A percentile compares a stretch with the other conserved stretches of the same genome.
Conservation (phyloP, 208 protist genomes). For the Histomonas meleagridis region DNA sequence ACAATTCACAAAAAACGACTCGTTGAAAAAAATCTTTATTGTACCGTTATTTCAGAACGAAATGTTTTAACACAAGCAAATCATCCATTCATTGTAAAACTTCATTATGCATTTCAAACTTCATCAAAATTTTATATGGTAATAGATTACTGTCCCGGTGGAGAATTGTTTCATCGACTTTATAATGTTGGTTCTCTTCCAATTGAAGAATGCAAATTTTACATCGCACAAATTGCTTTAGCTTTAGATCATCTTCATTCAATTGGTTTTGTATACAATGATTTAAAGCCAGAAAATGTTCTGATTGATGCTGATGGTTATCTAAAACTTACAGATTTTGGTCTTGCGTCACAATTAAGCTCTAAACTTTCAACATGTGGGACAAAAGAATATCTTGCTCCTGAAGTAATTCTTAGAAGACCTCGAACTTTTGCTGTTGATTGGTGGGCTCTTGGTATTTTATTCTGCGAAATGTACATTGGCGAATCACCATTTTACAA, state of each 20-base stretch:
- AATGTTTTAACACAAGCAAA: neutral
- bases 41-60: neutral
- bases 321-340: neutral
- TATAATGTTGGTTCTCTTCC: neutral
- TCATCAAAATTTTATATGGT: neutral
- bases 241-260: neutral
- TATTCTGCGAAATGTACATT: constrained; percentile 64
- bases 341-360: neutral
- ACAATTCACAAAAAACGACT: neutral
- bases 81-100: constrained; percentile 11
- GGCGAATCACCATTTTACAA: constrained; percentile 59
- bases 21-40: neutral
- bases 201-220: neutral
- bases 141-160: neutral
- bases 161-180: neutral
- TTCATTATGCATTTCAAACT: neutral
- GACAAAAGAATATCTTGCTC: neutral
- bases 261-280: neutral
- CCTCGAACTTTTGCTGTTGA: constrained; percentile 60
- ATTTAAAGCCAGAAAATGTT: neutral
- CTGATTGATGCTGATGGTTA: neutral
- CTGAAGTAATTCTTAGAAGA: neutral
- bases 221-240: neutral
- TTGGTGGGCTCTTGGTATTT: constrained; percentile 65
- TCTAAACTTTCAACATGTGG: neutral